Evolutionary conservation across 352 stramenopile species (phyloP), one percentile per base, ranked within the genome.

Genomic region (Globisporangium barbulae): DNA sequence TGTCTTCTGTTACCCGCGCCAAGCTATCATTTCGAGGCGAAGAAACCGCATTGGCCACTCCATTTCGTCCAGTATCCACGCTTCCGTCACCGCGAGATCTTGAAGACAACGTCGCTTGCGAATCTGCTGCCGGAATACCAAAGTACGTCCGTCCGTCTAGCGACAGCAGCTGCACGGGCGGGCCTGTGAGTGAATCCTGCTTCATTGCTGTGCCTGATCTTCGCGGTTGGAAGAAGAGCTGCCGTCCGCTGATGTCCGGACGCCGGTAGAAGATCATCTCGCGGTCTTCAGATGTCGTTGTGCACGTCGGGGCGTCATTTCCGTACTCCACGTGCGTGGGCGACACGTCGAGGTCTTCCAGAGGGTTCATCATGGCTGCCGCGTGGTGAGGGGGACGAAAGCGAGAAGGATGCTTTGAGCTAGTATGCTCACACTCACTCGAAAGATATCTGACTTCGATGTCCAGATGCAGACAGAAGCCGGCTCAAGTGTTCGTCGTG

Each of bases 91-190:
- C 33, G 19, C 42, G 33, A 47, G 28, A n/a, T 54, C 41, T 49
- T n/a, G 39, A 17, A 3, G 31, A 44, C 30, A 31, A 28, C 21
- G 31, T 21, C n/a, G 30, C 17, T 22, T 25, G 12, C 2, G 53
- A 56, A 9, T 53, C 49, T 19, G 30, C 21, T 54, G 55, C 62
- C 2, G 78, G 67, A 21, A 87, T 53, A 0, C 81, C 81, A 30
- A 90, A 70, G 17, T 79, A 70, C 0, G 70, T 71, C 13, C 70
- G 65, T 1, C 81, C 78, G 49, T 86, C 74, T 47, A 82, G 59
- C 2, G 66, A 69, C 33, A 90, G 30, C 35, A 90, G 59, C 53
- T 90, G 81, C 9, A 81, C 79, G 9, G 81, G 81, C 33, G 64
- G 49, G 4, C 13, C 22, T 30, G 35, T 31, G 25, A 39, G 13